Evolutionary conservation across 345 rosid genomes (phyloP).

Genomic region (Ailanthus altissimus): DNA sequence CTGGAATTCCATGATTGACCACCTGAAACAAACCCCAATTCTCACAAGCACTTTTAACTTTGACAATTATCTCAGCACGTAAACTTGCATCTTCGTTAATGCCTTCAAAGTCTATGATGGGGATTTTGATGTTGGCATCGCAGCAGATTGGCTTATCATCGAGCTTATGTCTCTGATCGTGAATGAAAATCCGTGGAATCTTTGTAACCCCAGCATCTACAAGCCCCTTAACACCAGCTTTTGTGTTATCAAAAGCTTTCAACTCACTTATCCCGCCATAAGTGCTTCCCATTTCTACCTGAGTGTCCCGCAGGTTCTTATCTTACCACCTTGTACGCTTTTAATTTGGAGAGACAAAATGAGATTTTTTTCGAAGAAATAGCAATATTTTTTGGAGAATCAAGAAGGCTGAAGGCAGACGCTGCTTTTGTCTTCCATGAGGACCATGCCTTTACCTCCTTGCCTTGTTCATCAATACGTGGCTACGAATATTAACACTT

Average conservation of each 20-base stretch:
- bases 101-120: conserved; percentile 38
- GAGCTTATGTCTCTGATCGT: neutral
- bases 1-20: conserved; percentile 43
- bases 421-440: too few relatives aligned
- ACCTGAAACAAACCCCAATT: conserved; percentile 53
- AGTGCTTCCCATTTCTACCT: neutral
- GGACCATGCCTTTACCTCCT: too few relatives aligned
- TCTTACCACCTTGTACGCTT: too few relatives aligned
- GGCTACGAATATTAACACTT: too few relatives aligned
- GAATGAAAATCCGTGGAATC: conserved; percentile 40
- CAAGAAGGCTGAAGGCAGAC: too few relatives aligned
- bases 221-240: conserved; percentile 44
- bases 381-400: too few relatives aligned
- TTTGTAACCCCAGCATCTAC: conserved; percentile 34
- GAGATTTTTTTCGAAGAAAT: too few relatives aligned
- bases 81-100: neutral
- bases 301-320: neutral
- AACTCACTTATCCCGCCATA: conserved; percentile 24
- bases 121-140: conserved; percentile 23
- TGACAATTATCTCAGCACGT: conserved; percentile 18
- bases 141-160: neutral
- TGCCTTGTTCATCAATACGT: too few relatives aligned
- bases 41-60: conserved; percentile 36
- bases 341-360: too few relatives aligned
- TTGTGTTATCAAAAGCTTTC: conserved; percentile 38